Evolutionary conservation across 495 filamentous ascomycete species (phyloP), one percentile per base, ranked within the genome.

Genomic region (Penicillium subrubescens): DNA sequence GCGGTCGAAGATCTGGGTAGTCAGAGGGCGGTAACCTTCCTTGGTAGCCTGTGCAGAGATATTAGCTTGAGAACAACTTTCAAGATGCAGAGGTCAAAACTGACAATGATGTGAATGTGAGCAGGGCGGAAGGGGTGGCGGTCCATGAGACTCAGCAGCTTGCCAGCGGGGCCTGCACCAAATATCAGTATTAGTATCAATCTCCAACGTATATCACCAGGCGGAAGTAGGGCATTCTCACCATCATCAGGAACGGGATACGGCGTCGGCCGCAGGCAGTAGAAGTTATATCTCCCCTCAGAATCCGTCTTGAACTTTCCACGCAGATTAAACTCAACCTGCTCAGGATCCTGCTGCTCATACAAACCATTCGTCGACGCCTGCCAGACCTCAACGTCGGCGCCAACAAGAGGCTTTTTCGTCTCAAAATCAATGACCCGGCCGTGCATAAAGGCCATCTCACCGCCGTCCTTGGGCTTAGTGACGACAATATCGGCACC

Each of bases 31-130:
- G 72, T 86, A 85, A 21, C 77, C 71, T 8, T 77, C 71, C 37
- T 67, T 63, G 11, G 79, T 73, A 65, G 79, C 66, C 84, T 86
- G 4, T 23, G 5, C 34, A n/a, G 2, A 62, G 44, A 6, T 29
- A 59, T 72, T 52, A 72, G 64, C 56, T n/a, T 11, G 59, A 17
- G 5, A 19, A 44, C 21, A 37, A 43, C 8, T 43, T 27, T 15
- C 62, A 52, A 48, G 14, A 53, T 12, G 2, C 17, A 59, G 5
- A 23, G 25, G 15, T 0, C 5, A 56, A 48, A 43, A 64, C 84
- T 73, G 76, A 90, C 88, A 77, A 93, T 88, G 66, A 94, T 89
- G 75, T 96, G 92, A 66, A 96, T 93, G 71, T 94, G 91, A 41
- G 89, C 92, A 37, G 92, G 92, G 29, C 92, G 82, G 82, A 89